phyloP scores from a whole-genome alignment of 2,329 filamentous ascomycete genomes.

The Leptographium wingfieldii region DNA sequence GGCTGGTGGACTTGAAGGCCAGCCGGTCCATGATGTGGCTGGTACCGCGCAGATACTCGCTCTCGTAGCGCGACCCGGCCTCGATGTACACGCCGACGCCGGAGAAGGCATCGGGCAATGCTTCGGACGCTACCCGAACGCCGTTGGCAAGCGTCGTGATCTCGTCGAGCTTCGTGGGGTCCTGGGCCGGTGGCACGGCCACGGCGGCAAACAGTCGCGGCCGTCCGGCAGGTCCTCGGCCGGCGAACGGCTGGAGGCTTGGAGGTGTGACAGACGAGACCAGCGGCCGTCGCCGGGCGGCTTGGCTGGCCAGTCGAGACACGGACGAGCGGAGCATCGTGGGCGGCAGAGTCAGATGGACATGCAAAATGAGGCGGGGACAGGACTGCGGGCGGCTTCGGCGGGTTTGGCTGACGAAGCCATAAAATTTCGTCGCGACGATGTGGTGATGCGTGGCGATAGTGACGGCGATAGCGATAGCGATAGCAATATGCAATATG shows the following conservation, averaged over 20 bases:
- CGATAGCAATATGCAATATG: not conserved
- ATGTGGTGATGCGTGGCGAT: not conserved
- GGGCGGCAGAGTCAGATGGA: not conserved
- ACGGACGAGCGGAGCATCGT: constrained; percentile 9
- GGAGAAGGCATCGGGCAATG: constrained; percentile 85
- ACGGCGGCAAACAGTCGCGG: constrained; percentile 3
- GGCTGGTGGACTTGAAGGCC: constrained; percentile 80
- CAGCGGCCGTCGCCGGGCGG: constrained; percentile 2
- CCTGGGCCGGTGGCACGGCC: constrained; percentile 24
- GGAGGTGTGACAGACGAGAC: not conserved
- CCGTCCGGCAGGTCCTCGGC: not conserved
- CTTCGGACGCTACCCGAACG: constrained; percentile 86
- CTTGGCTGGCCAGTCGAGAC: constrained; percentile 7
- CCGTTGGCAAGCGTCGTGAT: constrained; percentile 88
- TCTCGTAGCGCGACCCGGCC: constrained; percentile 89
- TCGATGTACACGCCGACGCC: constrained; percentile 94
- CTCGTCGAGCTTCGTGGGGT: constrained; percentile 75
- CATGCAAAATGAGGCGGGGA: not conserved
- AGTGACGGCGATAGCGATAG: not conserved
- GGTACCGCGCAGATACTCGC: constrained; percentile 68
- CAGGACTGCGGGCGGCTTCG: not conserved
- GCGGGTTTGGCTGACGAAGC: not conserved
- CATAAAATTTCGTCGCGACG: not conserved
- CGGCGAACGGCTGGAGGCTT: not conserved
- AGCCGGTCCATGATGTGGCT: constrained; percentile 94